Evolutionary conservation across 768 basidiomycete genomes (phyloP).

Genomic region (Auriscalpium orientale): DNA sequence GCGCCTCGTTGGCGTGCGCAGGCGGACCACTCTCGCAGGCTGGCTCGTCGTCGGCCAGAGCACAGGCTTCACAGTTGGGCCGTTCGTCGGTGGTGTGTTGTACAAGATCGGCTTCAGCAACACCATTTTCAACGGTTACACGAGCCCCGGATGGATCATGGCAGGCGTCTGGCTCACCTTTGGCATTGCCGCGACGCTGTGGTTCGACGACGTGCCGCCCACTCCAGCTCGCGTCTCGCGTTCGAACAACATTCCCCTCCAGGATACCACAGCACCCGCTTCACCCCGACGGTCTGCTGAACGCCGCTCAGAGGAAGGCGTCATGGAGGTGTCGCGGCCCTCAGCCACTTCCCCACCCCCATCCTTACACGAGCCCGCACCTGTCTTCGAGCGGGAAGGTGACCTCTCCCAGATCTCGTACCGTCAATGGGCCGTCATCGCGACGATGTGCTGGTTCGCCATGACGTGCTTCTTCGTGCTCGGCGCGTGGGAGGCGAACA

Average conservation of each 20-base stretch:
- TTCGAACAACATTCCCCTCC: background rate
- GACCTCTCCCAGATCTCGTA: slow-evolving; percentile 9
- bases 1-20: slow-evolving; percentile 54
- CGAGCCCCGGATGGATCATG: slow-evolving; percentile 63
- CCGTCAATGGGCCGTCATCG: slow-evolving; percentile 43
- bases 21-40: slow-evolving; percentile 53
- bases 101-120: slow-evolving; percentile 54
- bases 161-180: slow-evolving; percentile 45
- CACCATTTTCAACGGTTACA: slow-evolving; percentile 57
- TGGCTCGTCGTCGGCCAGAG: slow-evolving; percentile 60
- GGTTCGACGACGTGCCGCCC: slow-evolving; percentile 27
- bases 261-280: background rate
- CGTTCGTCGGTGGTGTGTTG: slow-evolving; percentile 54
- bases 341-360: background rate
- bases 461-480: slow-evolving; percentile 68
- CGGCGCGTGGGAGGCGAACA: slow-evolving; percentile 62
- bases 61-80: slow-evolving; percentile 53
- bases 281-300: background rate
- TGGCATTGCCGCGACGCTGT: slow-evolving; percentile 30
- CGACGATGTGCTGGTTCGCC: slow-evolving; percentile 64
- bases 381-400: background rate
- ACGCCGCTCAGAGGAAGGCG: background rate
- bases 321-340: background rate
- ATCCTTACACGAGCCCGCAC: slow-evolving; percentile 5
- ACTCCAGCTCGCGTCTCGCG: background rate